These are phyloP conservation scores for Insectozyma bohioensis DNA, from an alignment of 1,139 yeast genomes.

Conservation along the genomic window DNA sequence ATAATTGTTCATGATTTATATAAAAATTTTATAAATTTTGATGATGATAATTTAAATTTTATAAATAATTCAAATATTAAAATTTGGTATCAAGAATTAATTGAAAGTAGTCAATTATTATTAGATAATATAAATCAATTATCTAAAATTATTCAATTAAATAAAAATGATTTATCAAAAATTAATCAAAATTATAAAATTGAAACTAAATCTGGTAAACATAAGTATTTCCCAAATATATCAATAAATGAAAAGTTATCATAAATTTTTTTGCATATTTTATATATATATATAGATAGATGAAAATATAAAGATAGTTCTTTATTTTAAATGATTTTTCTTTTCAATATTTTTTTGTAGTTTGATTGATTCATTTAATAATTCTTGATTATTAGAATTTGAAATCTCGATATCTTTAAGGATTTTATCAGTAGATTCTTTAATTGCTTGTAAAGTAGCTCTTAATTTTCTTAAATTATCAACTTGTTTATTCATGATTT, in stretches of 20 bases:
- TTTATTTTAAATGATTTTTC: too few species aligned
- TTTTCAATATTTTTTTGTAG: slow-evolving; percentile 4
- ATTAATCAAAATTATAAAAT: slow-evolving; percentile 16
- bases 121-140: slow-evolving; percentile 15
- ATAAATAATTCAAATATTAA: slow-evolving; percentile 15
- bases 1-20: slow-evolving; percentile 15
- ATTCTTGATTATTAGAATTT: slow-evolving; percentile 11
- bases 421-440: slow-evolving; percentile 27
- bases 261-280: too few species aligned
- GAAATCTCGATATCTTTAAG: slow-evolving; percentile 26
- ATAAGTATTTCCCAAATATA: slow-evolving; percentile 41
- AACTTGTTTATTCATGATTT: too few species aligned
- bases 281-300: too few species aligned
- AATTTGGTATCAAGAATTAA: slow-evolving; percentile 12
- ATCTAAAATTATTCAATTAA: slow-evolving; percentile 28
- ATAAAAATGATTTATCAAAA: slow-evolving; percentile 17
- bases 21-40: slow-evolving; percentile 9
- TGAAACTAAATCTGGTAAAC: slow-evolving; percentile 28
- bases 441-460: slow-evolving; percentile 29
- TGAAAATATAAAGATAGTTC: slow-evolving; percentile 4
- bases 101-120: slow-evolving; percentile 6
- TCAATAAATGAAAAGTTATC: too few species aligned
- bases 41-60: slow-evolving; percentile 20
- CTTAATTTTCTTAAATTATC: slow-evolving; percentile 26
- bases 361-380: slow-evolving; percentile 10